Conservation (phyloP, 768 basidiomycete genomes). For the Trametes coccinea region DNA sequence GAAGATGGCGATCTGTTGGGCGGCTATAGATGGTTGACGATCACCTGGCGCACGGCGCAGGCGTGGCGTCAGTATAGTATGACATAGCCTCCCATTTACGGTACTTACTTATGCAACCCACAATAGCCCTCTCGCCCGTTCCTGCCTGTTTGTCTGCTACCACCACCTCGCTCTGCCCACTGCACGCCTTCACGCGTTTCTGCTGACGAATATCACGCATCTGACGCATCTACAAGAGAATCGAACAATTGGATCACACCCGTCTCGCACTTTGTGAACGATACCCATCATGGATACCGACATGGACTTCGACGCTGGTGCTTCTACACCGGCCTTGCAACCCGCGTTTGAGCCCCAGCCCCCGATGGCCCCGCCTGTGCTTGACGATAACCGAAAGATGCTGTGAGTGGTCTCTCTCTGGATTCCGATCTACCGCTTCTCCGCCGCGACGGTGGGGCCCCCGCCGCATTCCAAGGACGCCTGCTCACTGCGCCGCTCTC, state of each 20-base stretch:
- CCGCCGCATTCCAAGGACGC: neutral
- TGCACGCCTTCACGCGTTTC: neutral
- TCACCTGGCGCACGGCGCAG: conserved; percentile 23
- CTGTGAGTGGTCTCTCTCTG: conserved; percentile 51
- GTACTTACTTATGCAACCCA: conserved; percentile 19
- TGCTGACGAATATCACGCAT: neutral
- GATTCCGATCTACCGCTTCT: neutral
- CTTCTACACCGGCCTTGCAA: conserved; percentile 35
- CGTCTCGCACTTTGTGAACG: conserved; percentile 4
- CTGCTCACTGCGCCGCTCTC: neutral
- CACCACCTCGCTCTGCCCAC: conserved; percentile 9
- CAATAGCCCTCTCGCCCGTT: conserved; percentile 22
- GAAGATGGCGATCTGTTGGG: neutral
- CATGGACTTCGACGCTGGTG: conserved; percentile 61
- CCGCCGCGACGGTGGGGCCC: neutral
- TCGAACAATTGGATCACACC: conserved; percentile 2
- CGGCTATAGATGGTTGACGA: conserved; percentile 28
- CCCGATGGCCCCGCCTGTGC: conserved; percentile 36
- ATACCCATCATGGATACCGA: conserved; percentile 69
- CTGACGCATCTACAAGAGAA: neutral
- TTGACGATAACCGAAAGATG: conserved; percentile 61
- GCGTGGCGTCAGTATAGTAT: conserved; percentile 29
- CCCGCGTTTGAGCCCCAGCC: conserved; percentile 32
- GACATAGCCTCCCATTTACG: conserved; percentile 16
- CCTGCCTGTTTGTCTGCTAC: conserved; percentile 12